Conservation (phyloP, 2,329 filamentous ascomycete genomes). For the Scytalidium lignicola region DNA sequence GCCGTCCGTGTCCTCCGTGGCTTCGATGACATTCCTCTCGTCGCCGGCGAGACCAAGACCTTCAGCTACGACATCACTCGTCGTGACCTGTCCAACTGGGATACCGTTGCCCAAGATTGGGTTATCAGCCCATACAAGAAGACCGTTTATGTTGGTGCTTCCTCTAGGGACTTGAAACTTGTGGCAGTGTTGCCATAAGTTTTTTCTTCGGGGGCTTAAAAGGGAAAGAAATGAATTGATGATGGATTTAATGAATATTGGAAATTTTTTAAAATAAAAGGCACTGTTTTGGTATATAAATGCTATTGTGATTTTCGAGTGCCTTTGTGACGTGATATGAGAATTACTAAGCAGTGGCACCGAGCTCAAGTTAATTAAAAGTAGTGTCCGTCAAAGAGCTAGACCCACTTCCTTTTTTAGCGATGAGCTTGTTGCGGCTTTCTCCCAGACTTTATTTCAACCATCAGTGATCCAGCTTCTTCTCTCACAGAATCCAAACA, state of each 20-base stretch:
- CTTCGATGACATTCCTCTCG: conserved; percentile 73
- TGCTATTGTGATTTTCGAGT: too few relatives aligned
- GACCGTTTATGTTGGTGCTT: conserved; percentile 24
- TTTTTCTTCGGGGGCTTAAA: not conserved
- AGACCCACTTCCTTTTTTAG: too few relatives aligned
- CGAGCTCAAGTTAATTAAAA: too few relatives aligned
- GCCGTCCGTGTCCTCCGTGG: conserved; percentile 63
- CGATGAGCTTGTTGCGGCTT: too few relatives aligned
- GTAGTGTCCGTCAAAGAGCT: too few relatives aligned
- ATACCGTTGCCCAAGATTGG: conserved; percentile 75
- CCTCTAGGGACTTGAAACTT: conserved; percentile 19
- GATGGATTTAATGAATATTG: not conserved
- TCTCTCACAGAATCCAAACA: too few relatives aligned
- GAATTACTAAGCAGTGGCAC: too few relatives aligned
- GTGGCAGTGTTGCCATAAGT: not conserved
- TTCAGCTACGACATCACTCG: conserved; percentile 70
- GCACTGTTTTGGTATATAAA: too few relatives aligned
- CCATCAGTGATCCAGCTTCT: too few relatives aligned
- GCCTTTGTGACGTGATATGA: too few relatives aligned
- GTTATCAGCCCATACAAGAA: conserved; percentile 35
- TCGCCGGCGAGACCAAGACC: conserved; percentile 57
- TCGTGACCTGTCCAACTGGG: conserved; percentile 86
- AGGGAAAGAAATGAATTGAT: not conserved
- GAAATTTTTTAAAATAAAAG: too few relatives aligned
- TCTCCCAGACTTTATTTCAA: too few relatives aligned